Percentiles rank a stretch among this genome's conserved stretches.
phyloP scores from a whole-genome alignment of 1,284 basidiomycete genomes.

The Volvariella volvacea region DNA sequence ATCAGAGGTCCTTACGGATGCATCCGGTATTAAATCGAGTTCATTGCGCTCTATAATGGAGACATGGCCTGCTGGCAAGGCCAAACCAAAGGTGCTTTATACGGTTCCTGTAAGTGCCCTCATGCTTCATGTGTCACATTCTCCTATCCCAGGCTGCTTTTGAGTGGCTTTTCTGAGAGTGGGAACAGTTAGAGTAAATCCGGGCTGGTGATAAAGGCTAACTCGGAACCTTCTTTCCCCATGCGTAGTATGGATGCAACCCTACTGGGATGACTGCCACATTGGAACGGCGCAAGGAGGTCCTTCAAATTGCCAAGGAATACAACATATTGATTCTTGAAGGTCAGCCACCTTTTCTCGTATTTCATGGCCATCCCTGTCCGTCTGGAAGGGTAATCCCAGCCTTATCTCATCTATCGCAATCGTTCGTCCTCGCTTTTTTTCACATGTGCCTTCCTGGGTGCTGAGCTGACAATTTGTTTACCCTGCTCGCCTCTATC shows the following conservation, averaged over 20 bases:
- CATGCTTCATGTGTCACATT: neutral
- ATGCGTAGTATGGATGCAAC: constrained; percentile 72
- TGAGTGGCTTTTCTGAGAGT: neutral
- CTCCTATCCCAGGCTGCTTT: neutral
- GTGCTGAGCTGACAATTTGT: constrained; percentile 1
- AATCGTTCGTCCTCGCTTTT: neutral
- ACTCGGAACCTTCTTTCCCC: neutral
- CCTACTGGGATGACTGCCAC: constrained; percentile 79
- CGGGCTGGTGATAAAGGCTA: too few relatives aligned
- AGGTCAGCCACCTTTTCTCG: constrained; percentile 29
- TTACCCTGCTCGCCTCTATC: neutral
- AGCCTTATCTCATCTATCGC: neutral
- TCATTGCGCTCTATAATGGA: constrained; percentile 65
- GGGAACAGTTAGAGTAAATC: too few relatives aligned
- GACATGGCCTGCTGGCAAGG: constrained; percentile 69
- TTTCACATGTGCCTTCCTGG: neutral
- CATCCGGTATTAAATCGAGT: constrained; percentile 63
- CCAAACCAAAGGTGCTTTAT: constrained; percentile 79
- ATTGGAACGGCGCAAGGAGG: constrained; percentile 68
- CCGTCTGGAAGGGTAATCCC: neutral
- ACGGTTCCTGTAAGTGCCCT: constrained; percentile 65
- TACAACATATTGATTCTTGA: constrained; percentile 84
- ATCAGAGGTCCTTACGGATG: constrained; percentile 73
- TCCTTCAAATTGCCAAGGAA: constrained; percentile 69
- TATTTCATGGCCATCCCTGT: neutral